Conservation (phyloP, 1,284 basidiomycete species). For the Ceratobasidium papillatum region DNA sequence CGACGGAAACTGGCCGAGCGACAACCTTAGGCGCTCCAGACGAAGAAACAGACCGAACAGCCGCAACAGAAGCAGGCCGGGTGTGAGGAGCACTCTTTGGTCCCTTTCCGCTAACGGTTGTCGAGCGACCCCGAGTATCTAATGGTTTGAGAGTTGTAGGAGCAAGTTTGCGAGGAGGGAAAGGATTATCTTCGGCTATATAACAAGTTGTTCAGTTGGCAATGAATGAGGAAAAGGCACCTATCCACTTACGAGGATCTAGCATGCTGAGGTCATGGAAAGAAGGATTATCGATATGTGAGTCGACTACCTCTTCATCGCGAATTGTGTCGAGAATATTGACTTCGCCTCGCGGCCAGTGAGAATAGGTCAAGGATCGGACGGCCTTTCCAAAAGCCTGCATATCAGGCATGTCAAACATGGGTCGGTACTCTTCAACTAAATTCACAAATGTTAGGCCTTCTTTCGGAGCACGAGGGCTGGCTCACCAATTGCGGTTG, state of each 20-base stretch:
- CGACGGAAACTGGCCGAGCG: slow-evolving; percentile 5
- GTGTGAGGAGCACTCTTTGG: slow-evolving; percentile 7
- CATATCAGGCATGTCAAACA: slow-evolving; percentile 67
- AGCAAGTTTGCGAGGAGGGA: background rate
- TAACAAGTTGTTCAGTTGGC: background rate
- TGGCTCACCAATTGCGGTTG: slow-evolving; percentile 67
- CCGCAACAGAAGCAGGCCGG: slow-evolving; percentile 31
- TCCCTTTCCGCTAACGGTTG: slow-evolving; percentile 8
- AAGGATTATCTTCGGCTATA: slow-evolving; percentile 34
- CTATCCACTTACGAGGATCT: slow-evolving; percentile 31
- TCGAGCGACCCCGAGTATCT: slow-evolving; percentile 24
- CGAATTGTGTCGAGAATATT: slow-evolving; percentile 26
- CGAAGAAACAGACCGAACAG: slow-evolving; percentile 11
- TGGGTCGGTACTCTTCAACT: slow-evolving; percentile 62
- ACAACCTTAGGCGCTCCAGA: slow-evolving; percentile 22
- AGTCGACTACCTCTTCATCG: slow-evolving; percentile 38
- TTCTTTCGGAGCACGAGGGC: background rate
- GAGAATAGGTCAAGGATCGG: slow-evolving; percentile 49
- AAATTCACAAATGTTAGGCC: slow-evolving; percentile 10
- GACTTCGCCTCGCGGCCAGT: slow-evolving; percentile 38
- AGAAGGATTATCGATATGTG: slow-evolving; percentile 10
- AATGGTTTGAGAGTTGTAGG: background rate
- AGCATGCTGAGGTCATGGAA: slow-evolving; percentile 33
- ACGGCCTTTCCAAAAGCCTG: slow-evolving; percentile 61
- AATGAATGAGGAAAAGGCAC: background rate